Evolutionary conservation across 108 stramenopile species (phyloP), one percentile per base, ranked within the genome.

Genomic region (Cyclotella sp.): DNA sequence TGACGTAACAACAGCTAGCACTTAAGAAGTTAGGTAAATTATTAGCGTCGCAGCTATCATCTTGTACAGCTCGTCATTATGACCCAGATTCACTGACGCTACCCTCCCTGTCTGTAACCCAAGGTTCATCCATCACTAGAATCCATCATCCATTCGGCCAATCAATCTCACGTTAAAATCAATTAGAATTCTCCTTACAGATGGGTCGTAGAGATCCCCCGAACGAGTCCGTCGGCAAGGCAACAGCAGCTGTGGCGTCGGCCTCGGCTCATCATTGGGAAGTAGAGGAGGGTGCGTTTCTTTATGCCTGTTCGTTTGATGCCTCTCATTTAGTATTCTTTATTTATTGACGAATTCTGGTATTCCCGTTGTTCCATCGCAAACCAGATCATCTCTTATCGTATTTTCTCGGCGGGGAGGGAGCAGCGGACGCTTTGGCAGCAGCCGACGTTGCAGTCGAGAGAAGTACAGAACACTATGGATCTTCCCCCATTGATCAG

Each of bases 341-440:
- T 3, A 58, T 27, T 3, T 26, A 58, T 21, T 21, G 3, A 24
- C 55, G 13, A 24, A 22, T 16, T 28, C 10, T 58, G 15, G 14
- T 52, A 45, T 49, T 12, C n/a, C 0, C 14, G 49, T 60, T 45
- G 15, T 9, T 43, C 12, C 28, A 15, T 62, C 5, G 26, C 49
- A 24, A 14, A 41, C 15, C 63, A 89, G 91, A 88, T 54, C 89
- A 92, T 83, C 76, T 92, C 57, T 71, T 92, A 45, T 89, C 86
- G 3, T 92, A 90, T 63, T 92, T 92, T 77, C 75, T 92, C 30
- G 91, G 88, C 2, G 85, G 81, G 28, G 78, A 78, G 15, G 54
- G 29, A 41, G 29, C 52, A 45, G 21, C 46, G 0, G 67, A 80
- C 26, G 43, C 39, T 63, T 47, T 29, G 5, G 52, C 34, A 5